Evolutionary conservation across 1,284 basidiomycete genomes (phyloP), one percentile per base, ranked within the genome.

Genomic region (Microbotryum saponariae): DNA sequence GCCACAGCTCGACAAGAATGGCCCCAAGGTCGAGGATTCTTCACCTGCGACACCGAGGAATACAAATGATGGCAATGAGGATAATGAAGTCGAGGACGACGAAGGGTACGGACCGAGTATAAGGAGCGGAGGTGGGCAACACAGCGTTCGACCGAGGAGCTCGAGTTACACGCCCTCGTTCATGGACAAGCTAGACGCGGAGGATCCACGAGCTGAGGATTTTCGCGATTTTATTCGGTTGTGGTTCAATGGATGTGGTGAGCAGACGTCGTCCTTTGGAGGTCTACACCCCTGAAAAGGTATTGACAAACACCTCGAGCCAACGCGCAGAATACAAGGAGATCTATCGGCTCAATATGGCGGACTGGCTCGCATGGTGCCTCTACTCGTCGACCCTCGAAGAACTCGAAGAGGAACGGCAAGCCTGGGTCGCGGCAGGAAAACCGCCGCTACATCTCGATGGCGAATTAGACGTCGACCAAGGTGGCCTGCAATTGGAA

Each of bases 341-440:
- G 12, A 82, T 94, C 59, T 82, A 79, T 51, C 78, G 78, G 21
- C 78, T 83, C 48, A 83, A 91, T 72, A 78, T 91, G 60, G 79
- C 80, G 50, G 78, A 82, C 60, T 94, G 90, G 88, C 77, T 94
- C 29, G 85, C 89, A 61, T 94, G 91, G 91, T 81, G 83, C 16
- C 84, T 88, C 68, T 92, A 69, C 58, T 57, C 62, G 4, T 18
- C 23, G 23, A 58, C 60, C 46, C 52, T 65, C 47, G 58, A 66
- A 23, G 37, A 56, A 33, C 48, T 66, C 23, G 65, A 62, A 45
- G 47, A 29, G 14, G 65, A 68, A 44, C 37, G 64, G 8, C 54
- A 57, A n/a, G 54, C 56, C 20, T 66, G 64, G 64, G 65, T 61
- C 37, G 45, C 47, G 20, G 46, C 29, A 4, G 64, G 67, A 0